Conservation (phyloP, 345 rosid genomes). For the Camelina sativa region DNA sequence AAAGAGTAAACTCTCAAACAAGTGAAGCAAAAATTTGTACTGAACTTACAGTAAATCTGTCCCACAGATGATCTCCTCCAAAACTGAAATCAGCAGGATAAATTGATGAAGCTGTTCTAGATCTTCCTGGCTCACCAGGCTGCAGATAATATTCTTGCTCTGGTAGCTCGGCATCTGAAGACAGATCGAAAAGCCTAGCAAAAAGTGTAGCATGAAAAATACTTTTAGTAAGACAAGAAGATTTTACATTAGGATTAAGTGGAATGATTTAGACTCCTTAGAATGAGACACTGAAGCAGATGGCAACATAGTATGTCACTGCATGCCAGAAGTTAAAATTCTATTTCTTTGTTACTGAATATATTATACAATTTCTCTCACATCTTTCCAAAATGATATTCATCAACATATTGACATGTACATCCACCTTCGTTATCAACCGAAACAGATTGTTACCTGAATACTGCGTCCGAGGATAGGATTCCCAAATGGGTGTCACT, state of each 20-base stretch:
- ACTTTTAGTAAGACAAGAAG: background rate
- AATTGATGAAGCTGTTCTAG: constrained; percentile 73
- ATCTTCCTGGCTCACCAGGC: constrained; percentile 85
- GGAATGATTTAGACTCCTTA: background rate
- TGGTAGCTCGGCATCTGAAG: constrained; percentile 71
- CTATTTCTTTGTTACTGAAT: constrained; percentile 18
- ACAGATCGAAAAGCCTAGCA: constrained; percentile 80
- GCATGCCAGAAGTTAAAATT: constrained; percentile 8
- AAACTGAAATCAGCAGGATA: constrained; percentile 87
- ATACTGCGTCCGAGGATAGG: constrained; percentile 95
- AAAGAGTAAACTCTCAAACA: constrained; percentile 18
- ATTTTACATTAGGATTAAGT: background rate
- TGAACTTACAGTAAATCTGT: constrained; percentile 85
- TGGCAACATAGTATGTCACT: constrained; percentile 16
- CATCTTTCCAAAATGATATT: constrained; percentile 15
- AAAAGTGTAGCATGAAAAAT: constrained; percentile 32
- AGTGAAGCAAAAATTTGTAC: constrained; percentile 4
- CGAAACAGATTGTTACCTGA: constrained; percentile 60
- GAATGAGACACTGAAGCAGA: constrained; percentile 14
- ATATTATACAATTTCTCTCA: background rate
- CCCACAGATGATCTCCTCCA: constrained; percentile 97
- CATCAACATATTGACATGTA: background rate
- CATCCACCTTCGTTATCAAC: constrained; percentile 18
- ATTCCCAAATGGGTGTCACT: constrained; percentile 83
- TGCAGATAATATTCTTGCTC: constrained; percentile 96